Percentiles rank a stretch among this genome's conserved stretches.
These are phyloP conservation scores for Blepharisma undulans DNA, from an alignment of 169 alveolate genomes.

Conservation along the genomic window DNA sequence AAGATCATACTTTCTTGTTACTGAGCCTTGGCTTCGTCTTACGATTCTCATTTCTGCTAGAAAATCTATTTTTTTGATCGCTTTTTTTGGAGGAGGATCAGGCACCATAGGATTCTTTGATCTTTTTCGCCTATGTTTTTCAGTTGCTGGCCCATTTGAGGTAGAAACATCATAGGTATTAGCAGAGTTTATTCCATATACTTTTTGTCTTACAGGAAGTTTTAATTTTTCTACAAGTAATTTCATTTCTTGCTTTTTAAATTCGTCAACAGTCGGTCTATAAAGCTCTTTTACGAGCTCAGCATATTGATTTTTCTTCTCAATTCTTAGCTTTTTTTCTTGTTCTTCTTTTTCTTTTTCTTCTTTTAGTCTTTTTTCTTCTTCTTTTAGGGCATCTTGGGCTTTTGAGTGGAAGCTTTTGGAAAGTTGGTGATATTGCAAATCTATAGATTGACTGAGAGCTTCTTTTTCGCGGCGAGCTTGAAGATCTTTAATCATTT, in stretches of 20 bases:
- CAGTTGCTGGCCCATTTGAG: not conserved
- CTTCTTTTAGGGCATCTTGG: not conserved
- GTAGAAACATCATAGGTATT: not conserved
- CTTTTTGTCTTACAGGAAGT: not conserved
- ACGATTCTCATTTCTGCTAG: slow-evolving; percentile 3
- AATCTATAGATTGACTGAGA: not conserved
- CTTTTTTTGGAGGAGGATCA: slow-evolving; percentile 25
- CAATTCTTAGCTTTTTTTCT: slow-evolving; percentile 11
- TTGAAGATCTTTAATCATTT: not conserved
- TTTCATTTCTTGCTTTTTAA: slow-evolving; percentile 2
- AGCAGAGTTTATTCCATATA: not conserved
- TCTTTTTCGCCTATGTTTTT: not conserved
- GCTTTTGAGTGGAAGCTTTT: not conserved
- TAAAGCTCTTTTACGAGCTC: slow-evolving; percentile 37
- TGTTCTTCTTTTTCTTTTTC: not conserved
- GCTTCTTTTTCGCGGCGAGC: not conserved
- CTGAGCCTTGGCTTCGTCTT: not conserved
- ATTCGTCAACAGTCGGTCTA: slow-evolving; percentile 5
- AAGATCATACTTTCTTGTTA: not conserved
- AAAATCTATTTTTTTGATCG: not conserved
- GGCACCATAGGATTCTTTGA: slow-evolving; percentile 33
- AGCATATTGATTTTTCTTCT: slow-evolving; percentile 30
- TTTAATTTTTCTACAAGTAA: slow-evolving; percentile 8
- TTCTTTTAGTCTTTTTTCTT: slow-evolving; percentile 24
- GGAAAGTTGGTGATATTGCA: not conserved